These are phyloP conservation scores for Xylaria cubensis DNA, from an alignment of 495 filamentous ascomycete genomes.

Conservation along the genomic window DNA sequence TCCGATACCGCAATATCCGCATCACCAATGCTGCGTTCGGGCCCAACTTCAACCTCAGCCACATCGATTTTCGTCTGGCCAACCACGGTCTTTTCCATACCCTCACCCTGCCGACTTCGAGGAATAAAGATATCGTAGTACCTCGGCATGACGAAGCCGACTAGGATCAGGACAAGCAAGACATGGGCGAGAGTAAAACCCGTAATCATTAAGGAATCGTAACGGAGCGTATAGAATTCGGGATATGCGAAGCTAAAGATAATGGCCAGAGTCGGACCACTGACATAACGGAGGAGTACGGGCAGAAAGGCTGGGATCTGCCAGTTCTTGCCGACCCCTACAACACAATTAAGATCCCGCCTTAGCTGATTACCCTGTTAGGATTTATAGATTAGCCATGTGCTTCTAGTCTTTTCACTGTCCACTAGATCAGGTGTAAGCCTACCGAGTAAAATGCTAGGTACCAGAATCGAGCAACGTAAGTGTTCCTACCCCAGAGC, in stretches of 20 bases:
- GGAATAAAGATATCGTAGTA: constrained; percentile 50
- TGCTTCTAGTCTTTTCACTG: not conserved
- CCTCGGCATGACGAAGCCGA: constrained; percentile 45
- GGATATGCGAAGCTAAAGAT: constrained; percentile 53
- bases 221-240: constrained; percentile 45
- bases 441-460: constrained; percentile 29
- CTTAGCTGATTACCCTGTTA: constrained; percentile 27
- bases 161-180: constrained; percentile 37
- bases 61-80: constrained; percentile 11
- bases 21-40: constrained; percentile 1
- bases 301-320: constrained; percentile 46
- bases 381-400: not conserved
- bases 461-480: constrained; percentile 29
- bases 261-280: constrained; percentile 47
- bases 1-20: not conserved
- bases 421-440: not conserved
- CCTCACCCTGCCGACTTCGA: constrained; percentile 37
- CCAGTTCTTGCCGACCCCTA: constrained; percentile 44
- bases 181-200: constrained; percentile 48
- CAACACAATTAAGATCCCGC: constrained; percentile 26
- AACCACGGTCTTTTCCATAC: constrained; percentile 25
- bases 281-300: constrained; percentile 46
- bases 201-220: constrained; percentile 48
- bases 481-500: constrained; percentile 42
- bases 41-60: not conserved